Base-by-base conservation (phyloP, 331 rosid genomes). In the Telfairia occidentalis region DNA sequence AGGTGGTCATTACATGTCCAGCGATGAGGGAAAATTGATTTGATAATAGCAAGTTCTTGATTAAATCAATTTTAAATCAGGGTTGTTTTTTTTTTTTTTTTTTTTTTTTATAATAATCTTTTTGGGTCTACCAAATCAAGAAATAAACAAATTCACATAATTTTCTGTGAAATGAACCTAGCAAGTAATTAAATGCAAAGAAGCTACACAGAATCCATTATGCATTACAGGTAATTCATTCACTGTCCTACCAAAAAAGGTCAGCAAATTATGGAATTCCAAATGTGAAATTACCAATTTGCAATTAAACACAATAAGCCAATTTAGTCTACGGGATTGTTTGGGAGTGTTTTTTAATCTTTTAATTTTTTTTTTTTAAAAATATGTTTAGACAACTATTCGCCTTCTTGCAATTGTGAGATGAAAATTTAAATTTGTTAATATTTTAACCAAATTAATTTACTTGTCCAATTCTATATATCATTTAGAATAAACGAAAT, bases 181-280 rank as follows among this genome's bases (percentile, higher is more conserved):
- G 21, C 13, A 13, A 29, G 58, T 26, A 45, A 70, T 24, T 30
- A n/a, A 70, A 70, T 23, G 26, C 54, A 70, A 70, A 70, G 26
- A 46, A 15, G 75, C 50, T 21, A 37, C 48, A 30, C 28, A 19
- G 30, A 8, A 21, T 35, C 50, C 50, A 19, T 37, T 23, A 10
- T 10, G 72, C 72, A 65, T 21, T 65, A 65, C 50, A 37, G 72
- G 50, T 65, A 65, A 65, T 38, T 65, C 72, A 37, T 65, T 65
- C 49, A 9, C 50, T 65, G 7, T 19, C 72, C 45, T 65, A 9
- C 72, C 72, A 65, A 37, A 65, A 37, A 65, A 19, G 43, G 1
- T 10, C 72, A 38, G 9, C 29, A 35, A 65, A 65, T 65, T 65
- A 18, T 37, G 72, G 32, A 8, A 65, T 65, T 37, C 49, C 71